A percentile compares a stretch with the other conserved stretches of the same genome.
Evolutionary conservation across 2,329 filamentous ascomycete species (phyloP).

Genomic region (Kalmusia sp.): DNA sequence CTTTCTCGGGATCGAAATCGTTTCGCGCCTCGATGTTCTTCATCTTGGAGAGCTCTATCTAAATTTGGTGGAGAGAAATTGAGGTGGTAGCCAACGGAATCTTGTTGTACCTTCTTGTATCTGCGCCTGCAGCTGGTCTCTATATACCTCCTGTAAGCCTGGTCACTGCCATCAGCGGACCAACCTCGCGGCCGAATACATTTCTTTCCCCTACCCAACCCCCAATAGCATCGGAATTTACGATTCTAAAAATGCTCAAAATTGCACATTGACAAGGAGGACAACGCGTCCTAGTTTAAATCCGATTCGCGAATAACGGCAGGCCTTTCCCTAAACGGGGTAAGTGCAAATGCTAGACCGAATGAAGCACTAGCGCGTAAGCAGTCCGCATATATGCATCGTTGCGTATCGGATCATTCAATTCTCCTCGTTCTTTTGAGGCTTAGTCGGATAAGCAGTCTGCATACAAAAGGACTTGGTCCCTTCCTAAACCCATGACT

Average conservation of each 20-base stretch:
- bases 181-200: not conserved
- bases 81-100: too few species aligned
- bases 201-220: not conserved
- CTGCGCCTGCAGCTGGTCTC: not conserved
- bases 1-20: constrained; percentile 22
- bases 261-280: too few species aligned
- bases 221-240: not conserved
- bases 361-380: constrained; percentile 7
- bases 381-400: constrained; percentile 7
- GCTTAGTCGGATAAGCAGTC: constrained; percentile 4
- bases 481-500: too few species aligned
- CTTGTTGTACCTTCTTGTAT: too few species aligned
- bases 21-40: constrained; percentile 5
- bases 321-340: not conserved
- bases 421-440: not conserved
- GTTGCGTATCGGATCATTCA: not conserved
- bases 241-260: not conserved
- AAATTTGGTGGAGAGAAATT: not conserved
- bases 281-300: not conserved
- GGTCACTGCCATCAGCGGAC: not conserved
- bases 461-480: constrained; percentile 6
- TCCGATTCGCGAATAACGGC: not conserved
- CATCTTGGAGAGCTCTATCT: not conserved
- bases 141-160: too few species aligned
- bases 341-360: not conserved